Evolutionary conservation across 345 rosid genomes (phyloP), one percentile per base, ranked within the genome.

Genomic region (Corchorus capsularis): DNA sequence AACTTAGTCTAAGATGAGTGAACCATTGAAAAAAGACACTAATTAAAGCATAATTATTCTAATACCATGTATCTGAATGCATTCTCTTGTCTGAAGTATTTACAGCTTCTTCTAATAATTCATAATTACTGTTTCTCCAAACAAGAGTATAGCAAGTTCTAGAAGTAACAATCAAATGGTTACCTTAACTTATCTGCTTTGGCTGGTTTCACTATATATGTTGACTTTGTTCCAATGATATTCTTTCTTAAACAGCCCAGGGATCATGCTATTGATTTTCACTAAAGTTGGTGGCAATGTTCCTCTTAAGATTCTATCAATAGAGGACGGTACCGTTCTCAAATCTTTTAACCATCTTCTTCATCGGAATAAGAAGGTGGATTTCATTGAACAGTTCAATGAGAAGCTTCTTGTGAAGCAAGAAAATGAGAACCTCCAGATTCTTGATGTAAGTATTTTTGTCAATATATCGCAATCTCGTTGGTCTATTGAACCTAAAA

Each of bases 331-430:
- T 64, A 89, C 93, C 4, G 96, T 96, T 80, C 98, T 96, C 78
- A 93, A 93, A 86, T 82, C 92, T 50, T 96, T 96, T 73, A 82
- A 86, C 77, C 99, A 96, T 85, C 87, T 96, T 62, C 97, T 96
- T 79, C 97, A 92, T 82, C 89, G 95, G 52, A 93, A 91, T 82
- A 96, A 93, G 87, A 93, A 93, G 91, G 98, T 96, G 80, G 99
- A 96, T 77, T 96, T 96, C 83, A 95, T 95, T 15, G 99, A 95
- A 82, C 99, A 95, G 50, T 95, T 95, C 82, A 95, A 95, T 79
- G 98, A 95, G 76, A 95, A 95, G 83, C 99, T 95, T 82, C 99
- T 95, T 85, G 98, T 95, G 74, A 95, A 95, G 87, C 99, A 96
- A 83, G 98, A 93, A 79, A 89, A 92, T 72, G 99, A 96, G 86